These are phyloP conservation scores for Leishmania lainsoni DNA, from an alignment of 208 protist genomes.

Conservation along the genomic window DNA sequence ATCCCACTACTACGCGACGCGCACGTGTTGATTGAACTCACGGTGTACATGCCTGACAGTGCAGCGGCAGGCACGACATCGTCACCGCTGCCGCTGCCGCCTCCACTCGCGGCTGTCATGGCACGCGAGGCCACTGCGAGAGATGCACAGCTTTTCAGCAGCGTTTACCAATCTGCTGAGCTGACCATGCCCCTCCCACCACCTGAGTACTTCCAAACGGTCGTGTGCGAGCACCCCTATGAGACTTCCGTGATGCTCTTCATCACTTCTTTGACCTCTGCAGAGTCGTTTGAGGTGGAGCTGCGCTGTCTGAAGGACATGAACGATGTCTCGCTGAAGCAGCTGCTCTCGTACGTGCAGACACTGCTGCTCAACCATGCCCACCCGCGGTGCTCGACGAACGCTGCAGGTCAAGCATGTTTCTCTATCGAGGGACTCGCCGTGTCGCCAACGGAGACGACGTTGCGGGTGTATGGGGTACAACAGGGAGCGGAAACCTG, in stretches of 20 bases:
- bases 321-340: constrained; percentile 4
- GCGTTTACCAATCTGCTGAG: constrained; percentile 39
- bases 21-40: constrained; percentile 16
- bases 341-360: constrained; percentile 36
- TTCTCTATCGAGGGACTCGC: constrained; percentile 41
- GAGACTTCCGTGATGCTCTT: constrained; percentile 55
- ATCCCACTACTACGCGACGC: constrained; percentile 9
- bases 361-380: constrained; percentile 36
- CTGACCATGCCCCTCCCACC: constrained; percentile 47
- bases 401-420: constrained; percentile 30
- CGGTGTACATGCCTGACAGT: background rate
- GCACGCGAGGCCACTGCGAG: background rate
- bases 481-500: constrained; percentile 32
- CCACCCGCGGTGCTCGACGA: constrained; percentile 6
- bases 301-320: constrained; percentile 33
- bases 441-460: constrained; percentile 28
- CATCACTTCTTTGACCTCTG: constrained; percentile 9
- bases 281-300: constrained; percentile 60
- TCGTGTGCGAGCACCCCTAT: constrained; percentile 53
- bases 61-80: background rate
- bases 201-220: constrained; percentile 36
- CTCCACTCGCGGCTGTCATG: background rate
- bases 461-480: constrained; percentile 44
- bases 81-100: background rate
- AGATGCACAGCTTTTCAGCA: background rate